Percentiles rank a stretch among this genome's conserved stretches.
phyloP scores from a whole-genome alignment of 495 filamentous ascomycete species.

The Penicillium paxilli region DNA sequence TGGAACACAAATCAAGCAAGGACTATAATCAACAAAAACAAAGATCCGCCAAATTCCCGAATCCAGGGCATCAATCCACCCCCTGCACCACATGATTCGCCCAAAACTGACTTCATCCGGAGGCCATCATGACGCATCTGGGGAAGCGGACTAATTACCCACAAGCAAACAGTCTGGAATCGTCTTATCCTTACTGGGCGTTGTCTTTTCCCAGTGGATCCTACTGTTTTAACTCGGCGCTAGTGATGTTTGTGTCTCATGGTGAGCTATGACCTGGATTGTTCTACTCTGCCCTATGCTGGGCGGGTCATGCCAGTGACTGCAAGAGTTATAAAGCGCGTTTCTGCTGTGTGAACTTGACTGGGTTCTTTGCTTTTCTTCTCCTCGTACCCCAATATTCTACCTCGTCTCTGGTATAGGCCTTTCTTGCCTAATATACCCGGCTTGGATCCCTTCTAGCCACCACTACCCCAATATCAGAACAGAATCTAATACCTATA shows the following conservation, averaged over 20 bases:
- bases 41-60: no score
- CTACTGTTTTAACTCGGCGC: slow-evolving; percentile 9
- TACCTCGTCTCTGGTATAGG: not conserved
- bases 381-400: slow-evolving; percentile 1
- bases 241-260: slow-evolving; percentile 19
- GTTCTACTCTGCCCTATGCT: not conserved
- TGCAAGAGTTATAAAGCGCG: not conserved
- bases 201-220: slow-evolving; percentile 6
- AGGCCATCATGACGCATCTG: slow-evolving; percentile 37
- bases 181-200: slow-evolving; percentile 12
- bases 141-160: slow-evolving; percentile 15
- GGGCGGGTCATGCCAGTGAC: not conserved
- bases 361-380: not conserved
- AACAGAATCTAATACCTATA: no score
- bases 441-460: no score
- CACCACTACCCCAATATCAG: no score
- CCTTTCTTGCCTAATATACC: not conserved
- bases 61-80: not conserved
- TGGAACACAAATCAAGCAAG: not conserved
- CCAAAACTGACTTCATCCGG: slow-evolving; percentile 25
- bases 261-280: not conserved
- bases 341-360: not conserved
- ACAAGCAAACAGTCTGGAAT: not conserved
- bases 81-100: not conserved
- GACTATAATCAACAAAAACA: not conserved